Percentiles rank a stretch among this genome's conserved stretches.
Conservation (phyloP, 1,284 basidiomycete genomes). For the Stereum hirsutum region DNA sequence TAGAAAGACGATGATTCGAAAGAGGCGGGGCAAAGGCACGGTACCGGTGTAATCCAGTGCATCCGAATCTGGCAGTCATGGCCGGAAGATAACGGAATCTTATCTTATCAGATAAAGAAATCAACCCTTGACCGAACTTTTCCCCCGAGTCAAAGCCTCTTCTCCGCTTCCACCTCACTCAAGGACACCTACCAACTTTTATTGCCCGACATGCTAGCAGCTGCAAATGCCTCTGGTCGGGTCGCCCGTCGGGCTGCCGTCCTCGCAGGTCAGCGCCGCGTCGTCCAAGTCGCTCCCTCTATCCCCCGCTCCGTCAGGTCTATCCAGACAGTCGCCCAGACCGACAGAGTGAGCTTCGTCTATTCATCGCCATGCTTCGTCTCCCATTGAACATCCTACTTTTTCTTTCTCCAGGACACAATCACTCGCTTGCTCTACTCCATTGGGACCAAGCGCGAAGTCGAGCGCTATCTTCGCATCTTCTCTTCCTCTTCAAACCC, state of each 20-base stretch:
- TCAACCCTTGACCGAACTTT: not conserved
- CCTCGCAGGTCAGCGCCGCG: constrained; percentile 40
- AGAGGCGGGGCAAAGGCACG: too few relatives aligned
- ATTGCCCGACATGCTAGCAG: constrained; percentile 6
- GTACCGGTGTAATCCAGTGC: too few relatives aligned
- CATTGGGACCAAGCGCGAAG: constrained; percentile 90
- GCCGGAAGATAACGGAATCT: not conserved
- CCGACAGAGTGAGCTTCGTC: constrained; percentile 36
- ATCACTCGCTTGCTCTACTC: constrained; percentile 92
- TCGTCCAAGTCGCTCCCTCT: constrained; percentile 31
- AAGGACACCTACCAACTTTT: not conserved
- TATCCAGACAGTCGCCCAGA: constrained; percentile 47
- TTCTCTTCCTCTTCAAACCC: constrained; percentile 86
- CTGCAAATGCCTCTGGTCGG: constrained; percentile 4
- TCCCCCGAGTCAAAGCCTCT: not conserved
- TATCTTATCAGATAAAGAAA: not conserved
- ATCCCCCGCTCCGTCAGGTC: constrained; percentile 24
- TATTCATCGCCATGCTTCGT: constrained; percentile 1
- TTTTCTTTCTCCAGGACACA: constrained; percentile 56
- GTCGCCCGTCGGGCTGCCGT: constrained; percentile 21
- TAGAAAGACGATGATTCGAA: too few relatives aligned
- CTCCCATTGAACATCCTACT: not conserved
- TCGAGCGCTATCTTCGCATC: constrained; percentile 92
- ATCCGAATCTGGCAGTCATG: too few relatives aligned
- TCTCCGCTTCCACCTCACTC: not conserved